Conservation (phyloP, 805 yeast genomes). For the Kluyveromyces wickerhamii region DNA sequence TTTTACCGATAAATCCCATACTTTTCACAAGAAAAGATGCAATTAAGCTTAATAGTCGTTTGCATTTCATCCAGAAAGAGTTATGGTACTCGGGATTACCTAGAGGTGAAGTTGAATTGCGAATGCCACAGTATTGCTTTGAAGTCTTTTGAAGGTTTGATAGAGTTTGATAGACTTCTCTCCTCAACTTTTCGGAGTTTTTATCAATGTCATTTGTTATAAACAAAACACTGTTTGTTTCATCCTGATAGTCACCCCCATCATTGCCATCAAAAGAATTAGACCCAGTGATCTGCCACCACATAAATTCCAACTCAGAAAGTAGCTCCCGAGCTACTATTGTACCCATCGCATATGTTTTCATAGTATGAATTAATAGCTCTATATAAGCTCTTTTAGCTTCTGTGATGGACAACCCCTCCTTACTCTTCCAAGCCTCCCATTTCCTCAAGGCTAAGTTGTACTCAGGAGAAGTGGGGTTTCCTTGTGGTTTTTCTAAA, state of each 20-base stretch:
- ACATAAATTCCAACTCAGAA: constrained; percentile 59
- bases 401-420: constrained; percentile 58
- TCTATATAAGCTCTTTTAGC: constrained; percentile 69
- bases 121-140: no score
- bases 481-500: constrained; percentile 58
- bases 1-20: no score
- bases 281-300: constrained; percentile 52
- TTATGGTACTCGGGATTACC: no score
- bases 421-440: constrained; percentile 79
- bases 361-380: constrained; percentile 65
- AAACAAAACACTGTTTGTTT: constrained; percentile 8
- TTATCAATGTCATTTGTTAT: constrained; percentile 8
- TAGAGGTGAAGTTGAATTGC: no score
- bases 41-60: no score
- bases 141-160: background rate
- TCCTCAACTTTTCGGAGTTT: constrained; percentile 8
- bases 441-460: constrained; percentile 65
- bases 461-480: constrained; percentile 41
- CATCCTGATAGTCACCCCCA: constrained; percentile 4
- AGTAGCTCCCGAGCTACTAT: constrained; percentile 58
- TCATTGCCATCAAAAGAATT: constrained; percentile 6
- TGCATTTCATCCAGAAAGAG: no score
- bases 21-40: no score
- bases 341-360: constrained; percentile 57
- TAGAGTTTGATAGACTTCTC: constrained; percentile 9